Conservation (phyloP, 1,284 basidiomycete species). For the Cutaneotrichosporon mucoides region DNA sequence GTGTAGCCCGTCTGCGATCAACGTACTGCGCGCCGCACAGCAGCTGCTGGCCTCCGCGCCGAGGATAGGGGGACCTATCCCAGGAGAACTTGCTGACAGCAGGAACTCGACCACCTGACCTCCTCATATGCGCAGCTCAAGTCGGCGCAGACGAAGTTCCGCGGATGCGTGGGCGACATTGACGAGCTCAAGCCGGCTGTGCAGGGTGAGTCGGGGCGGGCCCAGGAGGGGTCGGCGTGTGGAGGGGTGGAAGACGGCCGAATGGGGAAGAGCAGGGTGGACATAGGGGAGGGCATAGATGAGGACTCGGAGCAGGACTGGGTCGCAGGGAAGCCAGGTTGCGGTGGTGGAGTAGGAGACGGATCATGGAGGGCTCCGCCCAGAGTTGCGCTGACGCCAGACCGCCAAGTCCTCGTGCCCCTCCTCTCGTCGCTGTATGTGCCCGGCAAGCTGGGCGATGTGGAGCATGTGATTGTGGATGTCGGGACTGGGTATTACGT, state of each 20-base stretch:
- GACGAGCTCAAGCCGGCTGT: slow-evolving; percentile 71
- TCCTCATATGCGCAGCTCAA: slow-evolving; percentile 90
- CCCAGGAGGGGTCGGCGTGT: neutral
- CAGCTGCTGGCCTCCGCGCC: too few relatives aligned
- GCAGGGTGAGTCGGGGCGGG: slow-evolving; percentile 55
- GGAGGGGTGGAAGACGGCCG: neutral
- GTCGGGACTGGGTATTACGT: slow-evolving; percentile 96
- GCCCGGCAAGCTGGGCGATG: slow-evolving; percentile 78
- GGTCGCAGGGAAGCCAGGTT: too few relatives aligned
- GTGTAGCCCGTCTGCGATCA: too few relatives aligned
- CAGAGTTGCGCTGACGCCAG: slow-evolving; percentile 49
- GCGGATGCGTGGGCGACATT: slow-evolving; percentile 73
- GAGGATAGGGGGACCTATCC: too few relatives aligned
- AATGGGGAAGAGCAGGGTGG: too few relatives aligned
- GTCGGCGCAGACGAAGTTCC: slow-evolving; percentile 89
- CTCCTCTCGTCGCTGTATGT: slow-evolving; percentile 93
- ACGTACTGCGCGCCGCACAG: too few relatives aligned
- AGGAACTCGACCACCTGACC: slow-evolving; percentile 91
- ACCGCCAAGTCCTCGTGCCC: slow-evolving; percentile 82
- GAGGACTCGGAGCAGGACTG: too few relatives aligned
- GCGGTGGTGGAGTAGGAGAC: too few relatives aligned
- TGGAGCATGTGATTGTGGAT: slow-evolving; percentile 89
- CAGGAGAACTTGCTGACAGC: too few relatives aligned
- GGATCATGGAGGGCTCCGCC: too few relatives aligned
- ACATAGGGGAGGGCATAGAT: too few relatives aligned